Conservation (phyloP, 441 rosid species). For the Adansonia madagascariensis region DNA sequence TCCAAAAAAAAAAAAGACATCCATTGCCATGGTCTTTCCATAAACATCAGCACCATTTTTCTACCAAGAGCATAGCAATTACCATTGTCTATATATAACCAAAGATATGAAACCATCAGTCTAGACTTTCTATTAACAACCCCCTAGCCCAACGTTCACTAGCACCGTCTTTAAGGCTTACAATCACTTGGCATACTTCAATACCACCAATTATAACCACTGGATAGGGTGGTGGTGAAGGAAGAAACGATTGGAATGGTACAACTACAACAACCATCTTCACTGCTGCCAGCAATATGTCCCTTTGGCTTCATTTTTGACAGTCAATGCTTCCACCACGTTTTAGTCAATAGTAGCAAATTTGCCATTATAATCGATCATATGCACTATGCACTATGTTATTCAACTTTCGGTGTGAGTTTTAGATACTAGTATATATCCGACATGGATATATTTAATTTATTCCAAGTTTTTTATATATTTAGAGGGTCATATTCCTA, state of each 20-base stretch:
- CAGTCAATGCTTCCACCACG: background rate
- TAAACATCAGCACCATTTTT: background rate
- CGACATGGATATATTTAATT: too few species aligned
- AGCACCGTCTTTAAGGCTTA: background rate
- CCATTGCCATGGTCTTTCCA: background rate
- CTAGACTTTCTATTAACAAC: background rate
- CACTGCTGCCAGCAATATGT: background rate
- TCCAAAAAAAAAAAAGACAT: background rate
- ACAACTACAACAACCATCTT: background rate
- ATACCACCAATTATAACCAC: background rate
- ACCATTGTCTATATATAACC: background rate
- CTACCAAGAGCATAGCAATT: background rate
- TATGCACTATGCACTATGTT: too few species aligned
- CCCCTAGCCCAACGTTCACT: background rate
- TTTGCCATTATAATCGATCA: background rate
- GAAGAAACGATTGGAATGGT: background rate
- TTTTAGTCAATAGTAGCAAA: background rate
- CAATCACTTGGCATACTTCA: background rate
- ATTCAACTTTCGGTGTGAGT: too few species aligned
- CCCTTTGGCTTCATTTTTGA: background rate
- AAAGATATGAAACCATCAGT: background rate
- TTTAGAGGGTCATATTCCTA: too few species aligned
- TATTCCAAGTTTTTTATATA: too few species aligned
- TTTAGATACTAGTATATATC: too few species aligned
- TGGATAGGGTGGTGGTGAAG: background rate